Evolutionary conservation across 768 basidiomycete genomes (phyloP).

Genomic region (Tephrocybe sp.): DNA sequence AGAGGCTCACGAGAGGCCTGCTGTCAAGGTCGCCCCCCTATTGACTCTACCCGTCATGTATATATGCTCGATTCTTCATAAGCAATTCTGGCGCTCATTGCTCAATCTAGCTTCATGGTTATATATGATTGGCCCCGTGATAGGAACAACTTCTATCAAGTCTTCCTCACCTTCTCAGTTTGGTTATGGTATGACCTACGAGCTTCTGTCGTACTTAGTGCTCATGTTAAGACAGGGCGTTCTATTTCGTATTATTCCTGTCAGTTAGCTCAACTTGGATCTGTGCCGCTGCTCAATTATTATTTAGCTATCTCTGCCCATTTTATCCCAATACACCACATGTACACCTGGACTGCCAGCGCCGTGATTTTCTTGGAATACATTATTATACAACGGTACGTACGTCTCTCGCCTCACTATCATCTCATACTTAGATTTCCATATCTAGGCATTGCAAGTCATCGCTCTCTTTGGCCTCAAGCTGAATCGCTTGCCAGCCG

Average conservation of each 20-base stretch:
- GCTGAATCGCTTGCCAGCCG: conserved; percentile 64
- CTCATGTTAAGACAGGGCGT: conserved; percentile 38
- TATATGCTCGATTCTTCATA: conserved; percentile 9
- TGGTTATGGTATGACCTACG: conserved; percentile 58
- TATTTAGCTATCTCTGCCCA: conserved; percentile 37
- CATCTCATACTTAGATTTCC: conserved; percentile 1
- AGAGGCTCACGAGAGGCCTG: not conserved
- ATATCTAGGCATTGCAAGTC: conserved; percentile 50
- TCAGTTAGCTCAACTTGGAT: conserved; percentile 22
- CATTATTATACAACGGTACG: conserved; percentile 50
- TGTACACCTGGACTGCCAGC: conserved; percentile 31
- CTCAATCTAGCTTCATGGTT: conserved; percentile 47
- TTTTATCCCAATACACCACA: conserved; percentile 30
- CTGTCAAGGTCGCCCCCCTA: conserved; percentile 49
- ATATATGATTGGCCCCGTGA: conserved; percentile 74
- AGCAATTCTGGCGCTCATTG: not conserved
- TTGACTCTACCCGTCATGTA: conserved; percentile 62
- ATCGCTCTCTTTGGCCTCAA: conserved; percentile 73
- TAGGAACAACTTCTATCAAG: conserved; percentile 58
- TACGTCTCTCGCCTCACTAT: not conserved
- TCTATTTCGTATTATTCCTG: conserved; percentile 62
- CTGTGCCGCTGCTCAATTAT: conserved; percentile 2
- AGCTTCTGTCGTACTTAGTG: not conserved
- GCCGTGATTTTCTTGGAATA: conserved; percentile 44
- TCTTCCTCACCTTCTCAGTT: conserved; percentile 52